Percentiles rank a stretch among this genome's conserved stretches.
These are phyloP conservation scores for Citrus medica DNA, from an alignment of 345 rosid species.

Conservation along the genomic window DNA sequence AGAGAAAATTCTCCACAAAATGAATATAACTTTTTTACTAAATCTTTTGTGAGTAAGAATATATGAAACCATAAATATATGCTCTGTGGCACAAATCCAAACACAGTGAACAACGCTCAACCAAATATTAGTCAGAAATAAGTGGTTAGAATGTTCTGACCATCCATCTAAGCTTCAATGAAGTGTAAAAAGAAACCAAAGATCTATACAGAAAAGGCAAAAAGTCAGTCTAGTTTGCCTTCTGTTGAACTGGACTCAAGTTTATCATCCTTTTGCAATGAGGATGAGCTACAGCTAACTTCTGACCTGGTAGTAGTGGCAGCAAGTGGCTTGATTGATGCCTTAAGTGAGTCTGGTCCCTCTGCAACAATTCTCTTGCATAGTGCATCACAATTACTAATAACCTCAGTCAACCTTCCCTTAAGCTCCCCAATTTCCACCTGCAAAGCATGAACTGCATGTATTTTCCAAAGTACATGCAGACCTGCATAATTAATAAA, in stretches of 20 bases:
- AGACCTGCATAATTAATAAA: constrained; percentile 4
- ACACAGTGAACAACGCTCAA: background rate
- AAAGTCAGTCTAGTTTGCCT: background rate
- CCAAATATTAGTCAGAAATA: background rate
- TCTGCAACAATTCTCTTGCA: constrained; percentile 73
- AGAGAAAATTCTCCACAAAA: background rate
- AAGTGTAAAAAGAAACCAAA: no score
- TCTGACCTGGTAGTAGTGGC: constrained; percentile 25
- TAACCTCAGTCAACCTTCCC: constrained; percentile 86
- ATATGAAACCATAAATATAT: background rate
- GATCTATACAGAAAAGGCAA: background rate
- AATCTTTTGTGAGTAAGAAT: background rate
- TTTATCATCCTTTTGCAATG: constrained; percentile 9
- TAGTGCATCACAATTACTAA: constrained; percentile 69
- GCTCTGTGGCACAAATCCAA: background rate
- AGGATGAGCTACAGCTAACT: constrained; percentile 13
- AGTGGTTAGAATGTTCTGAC: background rate
- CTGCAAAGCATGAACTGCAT: constrained; percentile 75
- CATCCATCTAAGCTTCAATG: background rate
- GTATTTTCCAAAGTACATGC: constrained; percentile 11
- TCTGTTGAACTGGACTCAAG: constrained; percentile 10
- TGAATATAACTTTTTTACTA: background rate
- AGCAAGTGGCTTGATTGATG: constrained; percentile 48
- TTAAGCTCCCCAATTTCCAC: constrained; percentile 91
- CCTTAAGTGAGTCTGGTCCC: constrained; percentile 74